Evolutionary conservation across 1,139 yeast genomes (phyloP).

Genomic region (Yamadazyma blattariae): DNA sequence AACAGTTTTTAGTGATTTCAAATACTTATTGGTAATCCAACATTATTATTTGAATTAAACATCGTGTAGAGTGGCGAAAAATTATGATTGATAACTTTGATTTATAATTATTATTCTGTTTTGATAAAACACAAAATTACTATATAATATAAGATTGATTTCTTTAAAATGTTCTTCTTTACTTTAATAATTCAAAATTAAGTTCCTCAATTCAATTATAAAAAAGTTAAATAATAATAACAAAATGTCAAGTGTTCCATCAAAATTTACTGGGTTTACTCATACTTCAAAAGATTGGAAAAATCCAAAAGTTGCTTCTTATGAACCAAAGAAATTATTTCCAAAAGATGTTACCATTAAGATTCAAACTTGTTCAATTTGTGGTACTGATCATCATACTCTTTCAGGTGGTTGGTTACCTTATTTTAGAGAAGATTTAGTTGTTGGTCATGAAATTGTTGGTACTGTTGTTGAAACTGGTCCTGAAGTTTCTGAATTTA

Average conservation of each 20-base stretch:
- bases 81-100: too few relatives aligned
- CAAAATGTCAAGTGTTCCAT: not conserved
- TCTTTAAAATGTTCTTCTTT: too few relatives aligned
- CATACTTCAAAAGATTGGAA: constrained; percentile 37
- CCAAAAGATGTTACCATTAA: constrained; percentile 33
- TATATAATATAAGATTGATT: too few relatives aligned
- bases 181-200: too few relatives aligned
- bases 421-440: constrained; percentile 24
- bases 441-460: constrained; percentile 46
- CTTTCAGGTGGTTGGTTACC: constrained; percentile 41
- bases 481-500: constrained; percentile 31
- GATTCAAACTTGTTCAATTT: constrained; percentile 36
- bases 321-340: constrained; percentile 26
- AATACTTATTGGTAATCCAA: too few relatives aligned
- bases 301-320: constrained; percentile 32
- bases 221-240: not conserved
- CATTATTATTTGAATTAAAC: too few relatives aligned
- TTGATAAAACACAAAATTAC: too few relatives aligned
- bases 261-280: constrained; percentile 31
- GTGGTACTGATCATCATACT: constrained; percentile 43
- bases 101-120: too few relatives aligned
- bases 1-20: too few relatives aligned
- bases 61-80: too few relatives aligned
- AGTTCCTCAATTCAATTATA: too few relatives aligned
- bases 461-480: constrained; percentile 51